Evolutionary conservation across 1,284 basidiomycete genomes (phyloP).

Genomic region (Heterobasidion parviporum): DNA sequence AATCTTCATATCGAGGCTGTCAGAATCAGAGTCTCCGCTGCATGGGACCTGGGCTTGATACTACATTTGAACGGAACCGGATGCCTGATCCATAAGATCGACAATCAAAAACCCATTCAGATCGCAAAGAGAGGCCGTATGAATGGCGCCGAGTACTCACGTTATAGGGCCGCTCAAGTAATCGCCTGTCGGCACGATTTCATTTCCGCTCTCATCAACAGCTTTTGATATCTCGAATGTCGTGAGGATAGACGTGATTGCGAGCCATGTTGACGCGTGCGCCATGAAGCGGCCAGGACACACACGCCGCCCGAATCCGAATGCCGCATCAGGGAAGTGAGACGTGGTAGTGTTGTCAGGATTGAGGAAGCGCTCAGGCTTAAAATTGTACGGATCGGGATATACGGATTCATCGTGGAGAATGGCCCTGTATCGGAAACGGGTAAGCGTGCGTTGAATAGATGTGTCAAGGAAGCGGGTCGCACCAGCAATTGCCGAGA

Average conservation of each 20-base stretch:
- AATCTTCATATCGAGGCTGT: no score
- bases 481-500: constrained; percentile 8
- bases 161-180: background rate
- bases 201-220: background rate
- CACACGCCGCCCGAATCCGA: constrained; percentile 15
- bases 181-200: background rate
- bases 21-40: background rate
- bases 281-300: constrained; percentile 4
- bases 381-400: constrained; percentile 10
- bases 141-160: background rate
- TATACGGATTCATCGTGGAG: constrained; percentile 8
- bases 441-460: background rate
- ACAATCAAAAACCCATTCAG: background rate
- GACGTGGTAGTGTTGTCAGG: background rate
- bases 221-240: background rate
- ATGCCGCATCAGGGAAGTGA: constrained; percentile 6
- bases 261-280: constrained; percentile 15
- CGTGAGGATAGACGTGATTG: constrained; percentile 11
- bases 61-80: background rate
- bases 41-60: background rate
- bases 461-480: background rate
- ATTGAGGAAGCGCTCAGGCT: constrained; percentile 14
- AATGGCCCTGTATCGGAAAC: constrained; percentile 6
- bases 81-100: background rate
- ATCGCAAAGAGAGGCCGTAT: background rate